Base-by-base conservation (phyloP, 148 eudicot genomes). In the Fagopyrum tataricum region DNA sequence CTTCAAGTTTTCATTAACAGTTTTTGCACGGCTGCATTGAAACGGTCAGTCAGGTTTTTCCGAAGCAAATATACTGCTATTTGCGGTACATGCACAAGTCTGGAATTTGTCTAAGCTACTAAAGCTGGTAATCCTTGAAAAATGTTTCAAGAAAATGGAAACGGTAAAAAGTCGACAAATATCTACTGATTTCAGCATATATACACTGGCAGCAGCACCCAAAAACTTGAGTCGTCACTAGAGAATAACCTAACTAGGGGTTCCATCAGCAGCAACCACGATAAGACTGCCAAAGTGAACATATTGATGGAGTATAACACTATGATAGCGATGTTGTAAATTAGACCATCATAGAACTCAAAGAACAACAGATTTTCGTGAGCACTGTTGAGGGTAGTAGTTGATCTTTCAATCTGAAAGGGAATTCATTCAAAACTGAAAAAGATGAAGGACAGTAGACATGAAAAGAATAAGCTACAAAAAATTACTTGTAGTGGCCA, bases 1-100 rank as follows among this genome's bases (percentile, higher is more conserved):
- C 89, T 92, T 95, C 82, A 95, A 82, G 78, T 95, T 95, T 77
- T 95, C 99, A 74, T 95, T 95, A 73, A 95, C 99, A 20, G 99
- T 95, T 86, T 95, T 95, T 56, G 97, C 97, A 37, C 99, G 99
- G 82, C 97, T 95, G 97, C 77, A 87, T 74, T 64, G 18, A 15
- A 18, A 61, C 13, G 37, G 43, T 64, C 62, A 83, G 69, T 24
- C 39, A 37, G 39, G 69, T 43, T 43, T 70, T 46, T 37, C 37
- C 18, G 26, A 70, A 20, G 17, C 49, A 70, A 37, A 37, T 37
- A 17, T 41, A 41, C 21, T 68, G 49, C 49, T 17, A 40, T 68
- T 42, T 17, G 10, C 24, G 67, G 12, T 26, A 61, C 24, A 26
- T 26, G 67, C 67, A 61, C 67, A 61, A 4, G 12, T 61, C 41